phyloP scores from a whole-genome alignment of 2,329 filamentous ascomycete genomes.

The Tolypocladium nubicola region DNA sequence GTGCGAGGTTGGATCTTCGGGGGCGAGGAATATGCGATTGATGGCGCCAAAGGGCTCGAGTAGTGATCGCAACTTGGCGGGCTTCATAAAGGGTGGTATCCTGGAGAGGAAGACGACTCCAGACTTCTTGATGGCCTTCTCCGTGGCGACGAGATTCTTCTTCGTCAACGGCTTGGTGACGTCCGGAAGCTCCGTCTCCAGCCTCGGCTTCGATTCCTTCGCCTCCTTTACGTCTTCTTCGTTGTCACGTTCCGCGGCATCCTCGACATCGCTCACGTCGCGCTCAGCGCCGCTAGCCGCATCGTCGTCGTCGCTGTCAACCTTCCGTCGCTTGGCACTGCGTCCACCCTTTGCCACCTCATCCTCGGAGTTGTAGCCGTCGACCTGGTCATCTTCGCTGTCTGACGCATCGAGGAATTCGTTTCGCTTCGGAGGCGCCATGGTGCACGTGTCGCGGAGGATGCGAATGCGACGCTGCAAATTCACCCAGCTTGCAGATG shows the following conservation, averaged over 20 bases:
- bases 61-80: constrained; percentile 62
- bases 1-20: constrained; percentile 60
- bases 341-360: constrained; percentile 56
- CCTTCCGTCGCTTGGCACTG: constrained; percentile 52
- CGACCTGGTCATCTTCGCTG: constrained; percentile 47
- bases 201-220: constrained; percentile 12
- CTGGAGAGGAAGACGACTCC: constrained; percentile 78
- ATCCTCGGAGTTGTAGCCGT: constrained; percentile 58
- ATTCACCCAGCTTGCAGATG: not conserved
- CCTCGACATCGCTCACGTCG: constrained; percentile 17
- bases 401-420: constrained; percentile 54
- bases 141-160: constrained; percentile 57
- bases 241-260: constrained; percentile 10
- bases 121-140: constrained; percentile 57
- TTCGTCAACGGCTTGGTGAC: constrained; percentile 47
- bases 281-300: constrained; percentile 20
- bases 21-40: constrained; percentile 69
- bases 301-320: constrained; percentile 31
- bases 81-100: constrained; percentile 83
- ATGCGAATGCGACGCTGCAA: not conserved
- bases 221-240: constrained; percentile 10
- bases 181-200: constrained; percentile 29
- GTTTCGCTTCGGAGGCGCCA: constrained; percentile 62
- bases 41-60: constrained; percentile 66
- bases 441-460: constrained; percentile 18